phyloP scores from a whole-genome alignment of 345 rosid genomes.

The Salix brachista region DNA sequence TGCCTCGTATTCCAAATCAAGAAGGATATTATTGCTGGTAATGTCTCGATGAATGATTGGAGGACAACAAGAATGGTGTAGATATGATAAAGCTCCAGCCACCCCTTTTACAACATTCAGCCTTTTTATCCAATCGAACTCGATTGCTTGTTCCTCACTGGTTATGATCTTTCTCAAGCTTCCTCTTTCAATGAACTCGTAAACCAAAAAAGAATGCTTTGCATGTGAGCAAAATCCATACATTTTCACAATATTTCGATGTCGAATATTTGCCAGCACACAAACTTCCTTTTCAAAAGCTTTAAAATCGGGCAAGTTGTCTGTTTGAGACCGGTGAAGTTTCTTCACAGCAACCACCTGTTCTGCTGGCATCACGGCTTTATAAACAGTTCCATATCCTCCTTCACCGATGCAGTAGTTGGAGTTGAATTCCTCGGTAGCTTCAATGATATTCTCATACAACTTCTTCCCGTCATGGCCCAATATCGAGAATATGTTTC shows the following conservation, averaged over 20 bases:
- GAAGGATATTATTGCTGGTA: slow-evolving; percentile 6
- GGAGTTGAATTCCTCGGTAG: slow-evolving; percentile 7
- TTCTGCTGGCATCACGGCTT: neutral
- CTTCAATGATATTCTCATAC: slow-evolving; percentile 2
- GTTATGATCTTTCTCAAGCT: neutral
- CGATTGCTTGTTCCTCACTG: neutral
- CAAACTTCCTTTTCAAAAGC: slow-evolving; percentile 3
- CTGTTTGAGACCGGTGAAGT: neutral
- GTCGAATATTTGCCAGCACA: neutral
- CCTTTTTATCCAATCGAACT: slow-evolving; percentile 3
- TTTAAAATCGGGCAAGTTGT: neutral
- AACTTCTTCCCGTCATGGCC: too few relatives aligned
- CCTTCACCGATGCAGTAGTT: slow-evolving; percentile 11
- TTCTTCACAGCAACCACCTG: slow-evolving; percentile 15
- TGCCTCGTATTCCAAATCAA: slow-evolving; percentile 3
- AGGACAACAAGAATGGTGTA: neutral
- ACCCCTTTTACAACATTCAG: slow-evolving; percentile 7
- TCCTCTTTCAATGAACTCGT: slow-evolving; percentile 7
- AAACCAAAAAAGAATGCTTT: neutral
- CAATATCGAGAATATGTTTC: too few relatives aligned
- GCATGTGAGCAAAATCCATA: neutral
- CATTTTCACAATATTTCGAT: slow-evolving; percentile 9
- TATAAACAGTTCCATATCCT: slow-evolving; percentile 6
- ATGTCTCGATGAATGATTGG: slow-evolving; percentile 12
- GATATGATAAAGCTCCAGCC: slow-evolving; percentile 2